phyloP scores from a whole-genome alignment of 352 stramenopile genomes.

The Thraustotheca clavata region DNA sequence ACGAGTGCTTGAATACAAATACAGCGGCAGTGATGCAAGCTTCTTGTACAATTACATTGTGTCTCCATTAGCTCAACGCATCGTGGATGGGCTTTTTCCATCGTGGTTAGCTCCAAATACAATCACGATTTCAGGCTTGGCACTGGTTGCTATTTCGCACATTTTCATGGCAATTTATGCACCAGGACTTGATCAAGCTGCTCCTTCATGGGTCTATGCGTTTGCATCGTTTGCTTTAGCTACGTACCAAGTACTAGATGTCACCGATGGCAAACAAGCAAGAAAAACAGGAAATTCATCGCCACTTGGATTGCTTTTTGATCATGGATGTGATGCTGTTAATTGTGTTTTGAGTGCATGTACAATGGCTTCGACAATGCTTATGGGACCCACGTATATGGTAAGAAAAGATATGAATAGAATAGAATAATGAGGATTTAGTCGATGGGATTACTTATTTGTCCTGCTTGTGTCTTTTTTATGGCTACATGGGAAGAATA shows the following conservation, averaged over 20 bases:
- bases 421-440: constrained; percentile 36
- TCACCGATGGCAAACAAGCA: constrained; percentile 80
- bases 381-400: constrained; percentile 75
- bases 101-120: constrained; percentile 64
- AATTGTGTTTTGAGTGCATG: constrained; percentile 78
- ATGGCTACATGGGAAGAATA: constrained; percentile 98
- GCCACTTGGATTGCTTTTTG: constrained; percentile 73
- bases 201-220: constrained; percentile 65
- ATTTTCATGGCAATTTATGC: constrained; percentile 73
- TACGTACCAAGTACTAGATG: constrained; percentile 78
- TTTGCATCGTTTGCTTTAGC: constrained; percentile 51
- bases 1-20: constrained; percentile 69
- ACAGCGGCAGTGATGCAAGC: constrained; percentile 76
- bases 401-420: constrained; percentile 42
- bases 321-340: constrained; percentile 78
- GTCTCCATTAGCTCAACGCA: constrained; percentile 61
- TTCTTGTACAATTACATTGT: constrained; percentile 78
- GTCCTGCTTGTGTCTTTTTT: constrained; percentile 90
- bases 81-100: constrained; percentile 67
- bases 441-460: constrained; percentile 61
- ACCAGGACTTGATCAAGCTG: constrained; percentile 77
- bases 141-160: constrained; percentile 61
- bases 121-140: constrained; percentile 72
- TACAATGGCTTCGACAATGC: constrained; percentile 78
- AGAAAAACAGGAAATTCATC: constrained; percentile 82